phyloP scores from a whole-genome alignment of 179 eudicot species.

The Gypsophila paniculata region DNA sequence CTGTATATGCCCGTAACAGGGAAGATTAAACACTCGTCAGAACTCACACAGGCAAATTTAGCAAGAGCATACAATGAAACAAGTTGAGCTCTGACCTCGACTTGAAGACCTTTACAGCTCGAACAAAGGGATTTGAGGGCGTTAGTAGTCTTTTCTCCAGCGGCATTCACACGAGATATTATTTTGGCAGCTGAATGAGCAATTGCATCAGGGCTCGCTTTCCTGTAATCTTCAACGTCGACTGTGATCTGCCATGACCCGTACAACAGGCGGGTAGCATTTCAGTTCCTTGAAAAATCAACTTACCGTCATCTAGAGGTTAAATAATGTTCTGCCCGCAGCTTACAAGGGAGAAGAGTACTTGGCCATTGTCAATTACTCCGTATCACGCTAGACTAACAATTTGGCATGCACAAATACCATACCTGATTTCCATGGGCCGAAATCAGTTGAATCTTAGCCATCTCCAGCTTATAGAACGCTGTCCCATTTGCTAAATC shows the following conservation, averaged over 20 bases:
- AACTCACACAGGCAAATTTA: too few relatives aligned
- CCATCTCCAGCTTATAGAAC: constrained; percentile 86
- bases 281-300: background rate
- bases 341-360: background rate
- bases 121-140: constrained; percentile 88
- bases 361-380: background rate
- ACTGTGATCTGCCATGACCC: constrained; percentile 51
- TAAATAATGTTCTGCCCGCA: background rate
- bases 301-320: background rate
- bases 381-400: background rate
- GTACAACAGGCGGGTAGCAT: background rate
- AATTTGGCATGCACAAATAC: background rate
- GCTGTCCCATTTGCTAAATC: constrained; percentile 56
- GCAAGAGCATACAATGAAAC: background rate
- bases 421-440: constrained; percentile 73
- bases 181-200: constrained; percentile 92
- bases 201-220: constrained; percentile 82
- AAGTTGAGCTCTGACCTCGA: constrained; percentile 50
- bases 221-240: constrained; percentile 72
- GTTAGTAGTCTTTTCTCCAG: constrained; percentile 77
- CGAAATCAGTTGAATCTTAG: constrained; percentile 67
- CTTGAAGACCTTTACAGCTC: constrained; percentile 92
- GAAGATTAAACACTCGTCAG: too few relatives aligned
- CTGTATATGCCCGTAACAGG: too few relatives aligned
- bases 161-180: constrained; percentile 80